Evolutionary conservation across 2,329 filamentous ascomycete genomes (phyloP).

Genomic region (Zelopaecilomyces penicillatus): DNA sequence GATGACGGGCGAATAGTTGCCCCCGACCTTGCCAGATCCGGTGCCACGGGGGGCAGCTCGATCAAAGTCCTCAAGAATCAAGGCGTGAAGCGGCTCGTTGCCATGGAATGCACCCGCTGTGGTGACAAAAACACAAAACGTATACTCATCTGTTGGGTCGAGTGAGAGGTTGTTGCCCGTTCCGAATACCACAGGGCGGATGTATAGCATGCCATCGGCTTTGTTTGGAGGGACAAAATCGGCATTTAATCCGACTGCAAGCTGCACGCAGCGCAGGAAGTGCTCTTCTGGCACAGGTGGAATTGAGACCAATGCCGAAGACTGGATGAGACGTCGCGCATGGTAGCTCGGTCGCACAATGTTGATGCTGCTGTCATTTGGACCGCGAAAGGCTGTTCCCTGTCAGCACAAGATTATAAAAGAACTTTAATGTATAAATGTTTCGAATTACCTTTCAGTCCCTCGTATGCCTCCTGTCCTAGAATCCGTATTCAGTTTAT

Average conservation of each 20-base stretch:
- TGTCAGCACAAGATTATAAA: too few species aligned
- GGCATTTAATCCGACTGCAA: conserved; percentile 57
- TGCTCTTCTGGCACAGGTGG: conserved; percentile 50
- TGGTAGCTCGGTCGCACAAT: conserved; percentile 1
- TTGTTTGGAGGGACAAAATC: conserved; percentile 58
- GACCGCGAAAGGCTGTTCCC: conserved; percentile 1
- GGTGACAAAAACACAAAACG: conserved; percentile 53
- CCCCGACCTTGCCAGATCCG: conserved; percentile 58
- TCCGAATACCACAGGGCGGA: conserved; percentile 58
- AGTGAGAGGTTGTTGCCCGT: not conserved
- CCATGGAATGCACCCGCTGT: conserved; percentile 61
- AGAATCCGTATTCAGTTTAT: not conserved
- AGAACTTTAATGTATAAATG: too few species aligned
- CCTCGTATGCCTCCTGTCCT: conserved; percentile 8
- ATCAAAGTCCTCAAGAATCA: conserved; percentile 63
- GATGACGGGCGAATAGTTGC: conserved; percentile 62
- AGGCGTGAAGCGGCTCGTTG: conserved; percentile 50
- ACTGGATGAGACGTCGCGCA: conserved; percentile 3
- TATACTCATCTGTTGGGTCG: conserved; percentile 49
- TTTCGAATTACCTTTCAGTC: conserved; percentile 2
- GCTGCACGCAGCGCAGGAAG: conserved; percentile 49
- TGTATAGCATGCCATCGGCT: conserved; percentile 57
- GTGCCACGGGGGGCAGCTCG: conserved; percentile 59
- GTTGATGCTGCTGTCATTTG: not conserved
- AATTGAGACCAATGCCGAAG: conserved; percentile 40